Percentiles rank a stretch among this genome's conserved stretches.
Conservation (phyloP, 305 asterid species). For the Fraxinus sp. region DNA sequence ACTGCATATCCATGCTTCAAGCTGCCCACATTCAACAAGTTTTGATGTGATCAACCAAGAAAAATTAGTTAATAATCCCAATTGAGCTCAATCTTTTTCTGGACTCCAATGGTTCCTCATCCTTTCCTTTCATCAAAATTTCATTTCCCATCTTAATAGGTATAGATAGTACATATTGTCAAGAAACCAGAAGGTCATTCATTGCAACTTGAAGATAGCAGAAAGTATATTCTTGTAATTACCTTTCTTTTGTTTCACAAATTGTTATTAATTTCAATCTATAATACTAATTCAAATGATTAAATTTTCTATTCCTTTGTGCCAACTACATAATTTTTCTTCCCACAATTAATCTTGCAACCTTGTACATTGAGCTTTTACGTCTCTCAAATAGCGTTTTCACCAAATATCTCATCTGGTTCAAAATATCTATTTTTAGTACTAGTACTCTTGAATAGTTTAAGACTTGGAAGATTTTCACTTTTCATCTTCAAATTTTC, state of each 20-base stretch:
- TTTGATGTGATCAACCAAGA: not conserved
- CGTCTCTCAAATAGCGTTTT: not conserved
- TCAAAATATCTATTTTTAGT: not conserved
- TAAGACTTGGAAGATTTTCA: not conserved
- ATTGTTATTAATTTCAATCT: not conserved
- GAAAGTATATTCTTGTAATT: not conserved
- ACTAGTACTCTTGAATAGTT: not conserved
- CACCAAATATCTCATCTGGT: not conserved
- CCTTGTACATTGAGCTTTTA: not conserved
- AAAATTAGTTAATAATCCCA: not conserved
- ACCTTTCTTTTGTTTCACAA: not conserved
- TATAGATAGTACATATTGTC: not conserved
- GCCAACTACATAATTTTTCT: not conserved
- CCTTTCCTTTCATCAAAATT: not conserved
- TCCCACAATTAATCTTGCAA: not conserved
- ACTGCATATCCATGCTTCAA: not conserved
- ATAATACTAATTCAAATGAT: not conserved
- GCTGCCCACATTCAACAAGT: not conserved
- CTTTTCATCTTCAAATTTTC: not conserved
- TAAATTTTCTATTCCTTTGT: not conserved
- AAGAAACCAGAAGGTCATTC: not conserved
- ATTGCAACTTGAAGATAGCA: not conserved
- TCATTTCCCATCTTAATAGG: not conserved
- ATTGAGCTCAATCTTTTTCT: not conserved
- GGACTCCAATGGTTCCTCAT: not conserved